Evolutionary conservation across 2,329 filamentous ascomycete genomes (phyloP).

Genomic region (Sarocladium strictum): DNA sequence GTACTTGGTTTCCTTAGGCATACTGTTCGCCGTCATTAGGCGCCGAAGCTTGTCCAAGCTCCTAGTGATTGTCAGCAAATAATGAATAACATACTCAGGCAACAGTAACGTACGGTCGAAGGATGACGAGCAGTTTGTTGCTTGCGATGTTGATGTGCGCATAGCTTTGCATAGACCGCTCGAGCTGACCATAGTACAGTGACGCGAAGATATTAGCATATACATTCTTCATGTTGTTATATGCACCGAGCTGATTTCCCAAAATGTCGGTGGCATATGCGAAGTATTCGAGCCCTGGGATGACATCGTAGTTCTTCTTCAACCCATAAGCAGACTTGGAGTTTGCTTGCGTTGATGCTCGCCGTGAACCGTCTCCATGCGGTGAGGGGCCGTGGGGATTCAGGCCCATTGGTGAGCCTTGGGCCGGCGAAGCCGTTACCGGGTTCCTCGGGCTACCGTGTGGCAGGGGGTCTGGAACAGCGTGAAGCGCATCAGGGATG

Average conservation of each 20-base stretch:
- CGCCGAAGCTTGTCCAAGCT: slow-evolving; percentile 42
- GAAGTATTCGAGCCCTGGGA: slow-evolving; percentile 88
- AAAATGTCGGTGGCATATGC: slow-evolving; percentile 81
- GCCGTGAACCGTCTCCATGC: slow-evolving; percentile 19
- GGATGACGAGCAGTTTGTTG: slow-evolving; percentile 60
- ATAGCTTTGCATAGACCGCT: slow-evolving; percentile 79
- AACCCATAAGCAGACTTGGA: slow-evolving; percentile 32
- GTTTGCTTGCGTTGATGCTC: slow-evolving; percentile 43
- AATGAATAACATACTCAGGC: neutral
- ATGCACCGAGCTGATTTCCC: slow-evolving; percentile 71
- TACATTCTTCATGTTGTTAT: slow-evolving; percentile 74
- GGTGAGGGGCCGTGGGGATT: slow-evolving; percentile 28
- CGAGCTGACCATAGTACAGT: slow-evolving; percentile 83
- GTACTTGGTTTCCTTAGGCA: slow-evolving; percentile 36
- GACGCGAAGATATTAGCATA: slow-evolving; percentile 81
- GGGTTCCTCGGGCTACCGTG: slow-evolving; percentile 42
- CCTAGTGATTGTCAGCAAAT: slow-evolving; percentile 23
- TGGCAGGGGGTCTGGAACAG: slow-evolving; percentile 20
- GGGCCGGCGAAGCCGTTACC: slow-evolving; percentile 43
- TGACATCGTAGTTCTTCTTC: slow-evolving; percentile 68
- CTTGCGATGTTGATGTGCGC: slow-evolving; percentile 53
- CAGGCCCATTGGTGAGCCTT: slow-evolving; percentile 46
- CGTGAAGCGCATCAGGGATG: slow-evolving; percentile 51
- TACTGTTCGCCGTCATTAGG: slow-evolving; percentile 28
- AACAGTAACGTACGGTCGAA: slow-evolving; percentile 59